A percentile compares a stretch with the other conserved stretches of the same genome.
These are phyloP conservation scores for Tritrichomonas foetus DNA, from an alignment of 208 protist genomes.

Conservation along the genomic window DNA sequence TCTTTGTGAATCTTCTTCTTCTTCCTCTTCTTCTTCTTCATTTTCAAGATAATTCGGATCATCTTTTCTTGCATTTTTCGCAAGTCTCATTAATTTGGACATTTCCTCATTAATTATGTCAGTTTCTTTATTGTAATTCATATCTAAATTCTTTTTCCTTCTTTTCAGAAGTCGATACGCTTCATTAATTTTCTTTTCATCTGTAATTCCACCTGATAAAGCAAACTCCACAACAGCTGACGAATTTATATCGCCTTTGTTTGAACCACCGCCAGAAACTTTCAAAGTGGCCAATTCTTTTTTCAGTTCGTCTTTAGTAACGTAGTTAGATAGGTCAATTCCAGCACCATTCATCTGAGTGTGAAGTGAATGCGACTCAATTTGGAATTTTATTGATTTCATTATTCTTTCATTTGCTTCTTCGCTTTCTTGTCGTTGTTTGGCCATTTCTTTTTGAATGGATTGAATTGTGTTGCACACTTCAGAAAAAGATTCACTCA, in stretches of 20 bases:
- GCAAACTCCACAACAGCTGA: neutral
- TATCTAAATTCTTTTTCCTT: neutral
- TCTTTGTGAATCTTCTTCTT: neutral
- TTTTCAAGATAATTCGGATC: neutral
- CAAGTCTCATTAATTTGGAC: neutral
- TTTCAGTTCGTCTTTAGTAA: neutral
- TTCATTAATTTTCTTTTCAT: neutral
- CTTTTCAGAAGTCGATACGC: neutral
- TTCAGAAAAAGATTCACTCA: neutral
- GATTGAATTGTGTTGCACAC: neutral
- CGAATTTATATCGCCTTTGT: neutral
- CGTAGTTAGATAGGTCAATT: neutral
- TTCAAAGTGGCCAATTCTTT: neutral
- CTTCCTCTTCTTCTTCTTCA: neutral
- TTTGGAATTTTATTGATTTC: neutral
- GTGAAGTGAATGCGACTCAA: neutral
- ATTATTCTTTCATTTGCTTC: constrained; percentile 29
- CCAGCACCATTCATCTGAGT: neutral
- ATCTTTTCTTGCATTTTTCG: neutral
- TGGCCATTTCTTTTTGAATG: neutral
- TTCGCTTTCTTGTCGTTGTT: neutral
- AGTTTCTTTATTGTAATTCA: neutral
- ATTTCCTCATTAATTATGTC: neutral
- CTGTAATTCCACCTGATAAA: neutral
- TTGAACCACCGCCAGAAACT: neutral